A percentile compares a stretch with the other conserved stretches of the same genome.
Evolutionary conservation across 805 yeast genomes (phyloP).

Genomic region (Pichia eremophila): DNA sequence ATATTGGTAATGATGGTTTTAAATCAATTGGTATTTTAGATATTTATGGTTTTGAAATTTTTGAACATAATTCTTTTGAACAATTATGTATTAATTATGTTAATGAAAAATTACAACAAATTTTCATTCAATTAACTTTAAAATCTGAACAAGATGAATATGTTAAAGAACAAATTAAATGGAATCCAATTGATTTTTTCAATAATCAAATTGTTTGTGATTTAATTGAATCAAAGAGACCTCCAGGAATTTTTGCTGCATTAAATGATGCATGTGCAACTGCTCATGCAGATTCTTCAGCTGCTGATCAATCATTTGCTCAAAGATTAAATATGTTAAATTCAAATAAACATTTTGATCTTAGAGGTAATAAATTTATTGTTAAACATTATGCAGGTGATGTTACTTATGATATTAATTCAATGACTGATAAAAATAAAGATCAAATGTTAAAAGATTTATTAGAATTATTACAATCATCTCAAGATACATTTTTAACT

Average conservation of each 20-base stretch:
- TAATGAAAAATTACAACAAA: constrained; percentile 92
- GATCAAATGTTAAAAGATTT: constrained; percentile 88
- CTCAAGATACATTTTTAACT: constrained; percentile 54
- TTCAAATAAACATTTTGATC: constrained; percentile 77
- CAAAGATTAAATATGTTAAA: constrained; percentile 83
- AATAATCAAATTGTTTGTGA: constrained; percentile 96
- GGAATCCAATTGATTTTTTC: constrained; percentile 97
- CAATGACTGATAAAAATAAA: constrained; percentile 95
- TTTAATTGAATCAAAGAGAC: constrained; percentile 84
- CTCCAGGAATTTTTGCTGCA: constrained; percentile 95
- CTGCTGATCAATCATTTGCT: constrained; percentile 94
- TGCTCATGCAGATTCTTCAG: constrained; percentile 94
- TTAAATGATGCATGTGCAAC: constrained; percentile 95
- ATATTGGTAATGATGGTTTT: constrained; percentile 18
- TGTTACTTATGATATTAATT: constrained; percentile 80
- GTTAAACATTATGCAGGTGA: constrained; percentile 98
- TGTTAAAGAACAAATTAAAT: constrained; percentile 85
- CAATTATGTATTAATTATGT: constrained; percentile 94
- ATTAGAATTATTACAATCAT: constrained; percentile 65
- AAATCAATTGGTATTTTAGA: constrained; percentile 89
- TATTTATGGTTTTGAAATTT: constrained; percentile 94
- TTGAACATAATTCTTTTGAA: constrained; percentile 90
- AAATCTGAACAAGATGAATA: constrained; percentile 98
- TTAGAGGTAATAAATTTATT: constrained; percentile 77
- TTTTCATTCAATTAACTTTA: constrained; percentile 88